phyloP scores from a whole-genome alignment of 345 rosid genomes.

The Euphorbia lathyris region DNA sequence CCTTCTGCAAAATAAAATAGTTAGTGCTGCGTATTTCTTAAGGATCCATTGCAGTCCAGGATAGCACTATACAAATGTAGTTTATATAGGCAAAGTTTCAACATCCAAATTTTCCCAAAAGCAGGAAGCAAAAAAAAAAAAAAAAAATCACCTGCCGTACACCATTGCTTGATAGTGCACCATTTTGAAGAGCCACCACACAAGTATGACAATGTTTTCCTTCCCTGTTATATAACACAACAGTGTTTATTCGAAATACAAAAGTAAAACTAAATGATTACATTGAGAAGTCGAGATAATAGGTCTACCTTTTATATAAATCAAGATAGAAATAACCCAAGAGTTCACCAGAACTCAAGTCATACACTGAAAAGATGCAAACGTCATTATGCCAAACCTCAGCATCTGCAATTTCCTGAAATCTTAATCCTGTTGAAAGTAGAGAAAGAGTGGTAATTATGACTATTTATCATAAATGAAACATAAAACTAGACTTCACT shows the following conservation, averaged over 20 bases:
- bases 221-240: conserved; percentile 56
- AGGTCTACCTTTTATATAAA: conserved; percentile 58
- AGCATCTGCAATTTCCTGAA: conserved; percentile 64
- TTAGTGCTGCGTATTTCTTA: neutral
- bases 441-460: neutral
- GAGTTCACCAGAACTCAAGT: conserved; percentile 72
- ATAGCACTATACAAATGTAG: neutral
- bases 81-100: neutral
- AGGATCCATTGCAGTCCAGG: neutral
- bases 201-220: conserved; percentile 81
- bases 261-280: conserved; percentile 8
- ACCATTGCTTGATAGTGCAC: conserved; percentile 55
- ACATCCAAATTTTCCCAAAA: neutral
- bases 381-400: conserved; percentile 81
- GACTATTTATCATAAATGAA: neutral
- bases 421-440: conserved; percentile 54
- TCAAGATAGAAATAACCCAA: conserved; percentile 93
- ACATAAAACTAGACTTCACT: neutral
- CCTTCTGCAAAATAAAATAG: neutral
- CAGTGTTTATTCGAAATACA: conserved; percentile 10
- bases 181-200: conserved; percentile 82
- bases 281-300: conserved; percentile 10
- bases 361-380: conserved; percentile 64
- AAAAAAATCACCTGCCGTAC: conserved; percentile 50
- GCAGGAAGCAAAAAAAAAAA: neutral